Evolutionary conservation across 805 yeast species (phyloP).

Genomic region (Sugiyamaella qingdaonensis): DNA sequence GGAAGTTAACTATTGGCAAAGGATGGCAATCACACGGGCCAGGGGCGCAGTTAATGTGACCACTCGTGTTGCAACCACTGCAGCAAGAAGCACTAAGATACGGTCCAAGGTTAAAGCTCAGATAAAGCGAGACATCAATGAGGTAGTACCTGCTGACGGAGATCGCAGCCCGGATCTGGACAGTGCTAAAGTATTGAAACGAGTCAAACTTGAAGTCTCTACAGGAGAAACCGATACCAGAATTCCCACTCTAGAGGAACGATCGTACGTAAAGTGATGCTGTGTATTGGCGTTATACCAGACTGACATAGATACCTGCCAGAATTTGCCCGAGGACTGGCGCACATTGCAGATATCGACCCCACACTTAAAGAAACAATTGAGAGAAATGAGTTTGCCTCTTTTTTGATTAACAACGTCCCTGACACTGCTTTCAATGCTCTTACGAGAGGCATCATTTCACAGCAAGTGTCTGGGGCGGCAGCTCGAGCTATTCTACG

Average conservation of each 20-base stretch:
- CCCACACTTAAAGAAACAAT: slow-evolving; percentile 35
- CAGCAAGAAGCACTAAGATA: too few relatives aligned
- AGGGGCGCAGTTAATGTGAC: too few relatives aligned
- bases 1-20: too few relatives aligned
- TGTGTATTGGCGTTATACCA: too few relatives aligned
- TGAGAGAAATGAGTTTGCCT: slow-evolving; percentile 27
- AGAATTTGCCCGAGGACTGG: slow-evolving; percentile 36
- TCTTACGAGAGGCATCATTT: slow-evolving; percentile 26
- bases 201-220: neutral
- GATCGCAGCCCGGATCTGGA: too few relatives aligned
- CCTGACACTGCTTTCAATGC: slow-evolving; percentile 5
- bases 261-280: neutral
- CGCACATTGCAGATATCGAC: slow-evolving; percentile 35
- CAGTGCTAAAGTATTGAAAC: too few relatives aligned
- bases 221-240: neutral
- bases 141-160: too few relatives aligned
- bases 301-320: slow-evolving; percentile 22
- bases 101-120: too few relatives aligned
- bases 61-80: too few relatives aligned
- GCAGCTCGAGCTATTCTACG: slow-evolving; percentile 67
- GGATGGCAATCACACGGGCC: too few relatives aligned
- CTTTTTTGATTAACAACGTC: slow-evolving; percentile 22
- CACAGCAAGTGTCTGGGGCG: slow-evolving; percentile 48
- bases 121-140: too few relatives aligned
- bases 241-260: neutral